phyloP scores from a whole-genome alignment of 257 asterid genomes.

The Solanum pennellii region DNA sequence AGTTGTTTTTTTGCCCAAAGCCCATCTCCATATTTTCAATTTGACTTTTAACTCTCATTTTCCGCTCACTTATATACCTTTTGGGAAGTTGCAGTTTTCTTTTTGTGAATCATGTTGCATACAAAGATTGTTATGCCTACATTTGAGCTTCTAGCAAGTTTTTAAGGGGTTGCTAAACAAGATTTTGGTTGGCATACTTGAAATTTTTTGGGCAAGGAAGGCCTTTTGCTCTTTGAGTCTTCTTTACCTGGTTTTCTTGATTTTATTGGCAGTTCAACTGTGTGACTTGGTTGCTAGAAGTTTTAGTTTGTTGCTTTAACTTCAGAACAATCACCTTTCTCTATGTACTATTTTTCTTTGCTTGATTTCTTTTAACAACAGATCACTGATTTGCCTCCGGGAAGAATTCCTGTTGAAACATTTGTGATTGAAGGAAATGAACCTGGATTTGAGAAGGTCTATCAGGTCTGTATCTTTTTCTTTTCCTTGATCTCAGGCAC shows the following conservation, averaged over 20 bases:
- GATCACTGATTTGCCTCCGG: constrained; percentile 95
- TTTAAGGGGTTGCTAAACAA: neutral
- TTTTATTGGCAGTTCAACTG: neutral
- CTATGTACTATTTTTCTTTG: neutral
- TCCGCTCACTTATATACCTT: neutral
- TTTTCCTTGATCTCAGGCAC: neutral
- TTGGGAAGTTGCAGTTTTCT: neutral
- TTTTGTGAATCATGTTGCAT: neutral
- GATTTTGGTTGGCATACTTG: neutral
- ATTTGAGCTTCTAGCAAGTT: neutral
- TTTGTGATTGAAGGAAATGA: constrained; percentile 65
- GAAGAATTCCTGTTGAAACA: constrained; percentile 84
- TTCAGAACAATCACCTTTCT: neutral
- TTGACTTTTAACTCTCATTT: neutral
- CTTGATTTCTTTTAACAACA: constrained; percentile 21
- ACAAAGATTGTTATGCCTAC: neutral
- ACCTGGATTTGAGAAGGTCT: constrained; percentile 64
- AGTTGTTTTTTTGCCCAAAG: neutral
- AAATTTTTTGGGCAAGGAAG: neutral
- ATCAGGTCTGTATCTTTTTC: constrained; percentile 35
- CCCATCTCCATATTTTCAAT: neutral
- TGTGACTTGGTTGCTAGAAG: neutral
- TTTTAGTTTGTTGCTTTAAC: neutral
- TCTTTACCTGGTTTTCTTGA: neutral
- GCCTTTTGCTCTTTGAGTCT: neutral